A percentile compares a stretch with the other conserved stretches of the same genome.
phyloP scores from a whole-genome alignment of 1,284 basidiomycete genomes.

The Apiotrichum porosum region DNA sequence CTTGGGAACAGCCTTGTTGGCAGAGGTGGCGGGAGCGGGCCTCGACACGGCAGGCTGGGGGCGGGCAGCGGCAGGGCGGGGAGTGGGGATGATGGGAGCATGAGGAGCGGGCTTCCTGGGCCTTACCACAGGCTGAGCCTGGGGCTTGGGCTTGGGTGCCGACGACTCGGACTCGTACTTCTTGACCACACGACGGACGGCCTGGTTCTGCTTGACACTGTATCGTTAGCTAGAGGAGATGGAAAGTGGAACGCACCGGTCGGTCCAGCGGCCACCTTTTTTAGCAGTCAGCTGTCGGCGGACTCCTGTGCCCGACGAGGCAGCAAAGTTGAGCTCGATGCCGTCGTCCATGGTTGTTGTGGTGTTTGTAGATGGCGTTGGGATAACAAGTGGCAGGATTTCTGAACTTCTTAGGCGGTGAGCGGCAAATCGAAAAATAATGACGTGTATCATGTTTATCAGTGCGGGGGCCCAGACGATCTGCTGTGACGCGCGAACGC shows the following conservation, averaged over 20 bases:
- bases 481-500: not conserved
- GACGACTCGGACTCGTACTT: conserved; percentile 7
- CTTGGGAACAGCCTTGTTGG: too few relatives aligned
- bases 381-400: not conserved
- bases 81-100: not conserved
- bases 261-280: conserved; percentile 78
- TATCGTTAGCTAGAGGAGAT: not conserved
- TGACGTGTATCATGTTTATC: conserved; percentile 4
- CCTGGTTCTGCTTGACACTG: conserved; percentile 45
- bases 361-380: not conserved
- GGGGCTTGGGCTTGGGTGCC: not conserved
- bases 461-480: conserved; percentile 4
- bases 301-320: conserved; percentile 14
- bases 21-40: not conserved
- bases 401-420: not conserved
- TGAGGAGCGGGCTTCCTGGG: not conserved
- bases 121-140: not conserved
- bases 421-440: conserved; percentile 7
- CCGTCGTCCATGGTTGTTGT: conserved; percentile 42
- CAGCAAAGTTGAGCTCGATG: conserved; percentile 48
- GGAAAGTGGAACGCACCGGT: conserved; percentile 57
- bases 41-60: conserved; percentile 1
- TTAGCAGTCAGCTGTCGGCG: conserved; percentile 36
- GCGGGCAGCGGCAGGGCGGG: conserved; percentile 4
- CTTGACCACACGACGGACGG: conserved; percentile 21